These are phyloP conservation scores for Solanum neorickii DNA, from an alignment of 257 asterid species.

Conservation along the genomic window DNA sequence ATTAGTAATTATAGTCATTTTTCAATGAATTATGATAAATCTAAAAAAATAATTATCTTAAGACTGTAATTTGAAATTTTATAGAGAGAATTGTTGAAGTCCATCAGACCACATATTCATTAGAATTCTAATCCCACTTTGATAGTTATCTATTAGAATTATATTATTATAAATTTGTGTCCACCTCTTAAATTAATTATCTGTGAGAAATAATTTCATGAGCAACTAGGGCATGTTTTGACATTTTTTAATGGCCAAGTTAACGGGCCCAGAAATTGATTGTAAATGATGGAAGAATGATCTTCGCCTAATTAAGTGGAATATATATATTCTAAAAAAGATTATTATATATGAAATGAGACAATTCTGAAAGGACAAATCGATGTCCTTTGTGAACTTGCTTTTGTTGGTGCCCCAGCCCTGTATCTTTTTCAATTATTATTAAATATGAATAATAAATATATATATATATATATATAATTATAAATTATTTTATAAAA, in stretches of 20 bases:
- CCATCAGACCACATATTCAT: too few relatives aligned
- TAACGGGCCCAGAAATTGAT: neutral
- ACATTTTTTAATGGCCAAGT: neutral
- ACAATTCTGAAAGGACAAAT: neutral
- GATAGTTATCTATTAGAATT: neutral
- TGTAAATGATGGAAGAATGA: neutral
- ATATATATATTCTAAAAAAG: neutral
- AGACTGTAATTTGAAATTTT: too few relatives aligned
- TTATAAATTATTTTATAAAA: too few relatives aligned
- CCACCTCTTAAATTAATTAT: neutral
- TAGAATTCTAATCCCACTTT: too few relatives aligned
- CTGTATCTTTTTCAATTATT: neutral
- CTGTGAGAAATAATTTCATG: neutral
- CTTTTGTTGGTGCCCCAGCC: neutral
- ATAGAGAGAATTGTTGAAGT: too few relatives aligned
- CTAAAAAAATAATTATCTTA: too few relatives aligned
- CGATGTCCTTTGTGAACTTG: neutral
- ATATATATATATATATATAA: too few relatives aligned
- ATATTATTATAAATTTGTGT: neutral
- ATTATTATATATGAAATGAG: neutral
- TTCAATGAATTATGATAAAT: too few relatives aligned
- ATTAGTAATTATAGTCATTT: too few relatives aligned
- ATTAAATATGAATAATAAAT: neutral
- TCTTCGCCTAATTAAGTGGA: neutral
- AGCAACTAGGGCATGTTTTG: neutral